A percentile compares a stretch with the other conserved stretches of the same genome.
Evolutionary conservation across 371 early-diverging fungal genomes (phyloP).

Genomic region (Chytridiales sp.): DNA sequence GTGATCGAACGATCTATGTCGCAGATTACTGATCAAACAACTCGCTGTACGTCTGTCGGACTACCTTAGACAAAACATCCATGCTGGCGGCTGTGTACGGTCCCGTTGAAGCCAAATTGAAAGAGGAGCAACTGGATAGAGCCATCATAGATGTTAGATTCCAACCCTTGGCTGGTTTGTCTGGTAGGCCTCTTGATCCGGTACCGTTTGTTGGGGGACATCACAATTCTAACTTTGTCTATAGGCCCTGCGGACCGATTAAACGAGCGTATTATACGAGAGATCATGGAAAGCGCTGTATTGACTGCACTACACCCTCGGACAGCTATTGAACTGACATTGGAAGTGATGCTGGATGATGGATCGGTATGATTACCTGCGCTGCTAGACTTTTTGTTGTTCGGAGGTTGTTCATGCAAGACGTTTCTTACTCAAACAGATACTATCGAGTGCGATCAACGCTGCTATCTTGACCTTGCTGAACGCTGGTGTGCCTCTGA

Average conservation of each 20-base stretch:
- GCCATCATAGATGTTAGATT: constrained; percentile 80
- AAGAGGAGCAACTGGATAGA: constrained; percentile 84
- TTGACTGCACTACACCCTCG: constrained; percentile 84
- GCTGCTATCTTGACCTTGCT: constrained; percentile 81
- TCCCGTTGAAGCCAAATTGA: constrained; percentile 77
- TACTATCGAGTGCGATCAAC: constrained; percentile 77
- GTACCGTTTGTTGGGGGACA: not conserved
- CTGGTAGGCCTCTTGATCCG: constrained; percentile 37
- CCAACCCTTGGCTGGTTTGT: constrained; percentile 67
- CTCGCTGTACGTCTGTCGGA: too few relatives aligned
- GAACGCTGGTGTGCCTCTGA: constrained; percentile 90
- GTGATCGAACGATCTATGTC: not conserved
- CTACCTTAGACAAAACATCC: constrained; percentile 63
- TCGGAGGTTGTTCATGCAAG: not conserved
- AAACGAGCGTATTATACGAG: constrained; percentile 65
- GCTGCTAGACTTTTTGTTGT: not conserved
- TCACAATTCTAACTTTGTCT: not conserved
- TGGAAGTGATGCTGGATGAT: constrained; percentile 81
- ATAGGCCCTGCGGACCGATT: constrained; percentile 71
- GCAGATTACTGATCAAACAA: not conserved
- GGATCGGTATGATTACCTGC: constrained; percentile 61
- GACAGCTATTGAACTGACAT: constrained; percentile 77
- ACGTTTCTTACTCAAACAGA: constrained; percentile 39
- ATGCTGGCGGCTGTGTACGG: constrained; percentile 85
- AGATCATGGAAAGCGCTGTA: constrained; percentile 73